A percentile compares a stretch with the other conserved stretches of the same genome.
phyloP scores from a whole-genome alignment of 305 asterid genomes.

The Ilex paraguariensis region DNA sequence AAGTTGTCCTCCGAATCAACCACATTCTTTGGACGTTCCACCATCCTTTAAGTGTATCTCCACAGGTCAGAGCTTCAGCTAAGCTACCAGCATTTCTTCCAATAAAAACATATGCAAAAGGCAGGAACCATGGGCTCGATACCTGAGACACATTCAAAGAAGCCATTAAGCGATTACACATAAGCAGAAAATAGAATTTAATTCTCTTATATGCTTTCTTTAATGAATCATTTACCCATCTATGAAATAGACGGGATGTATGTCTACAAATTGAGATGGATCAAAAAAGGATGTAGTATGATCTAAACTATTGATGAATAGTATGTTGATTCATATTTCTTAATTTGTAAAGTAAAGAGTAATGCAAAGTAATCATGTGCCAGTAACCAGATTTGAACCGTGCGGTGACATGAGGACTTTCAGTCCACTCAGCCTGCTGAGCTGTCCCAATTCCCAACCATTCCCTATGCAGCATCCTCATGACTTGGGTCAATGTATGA shows the following conservation, averaged over 20 bases:
- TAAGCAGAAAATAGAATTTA: neutral
- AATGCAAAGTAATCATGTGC: too few species aligned
- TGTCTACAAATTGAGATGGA: too few species aligned
- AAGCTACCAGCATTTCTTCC: slow-evolving; percentile 35
- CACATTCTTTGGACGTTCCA: slow-evolving; percentile 71
- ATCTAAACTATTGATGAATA: neutral
- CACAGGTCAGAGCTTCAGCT: slow-evolving; percentile 39
- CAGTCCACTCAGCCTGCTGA: too few species aligned
- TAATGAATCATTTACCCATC: neutral
- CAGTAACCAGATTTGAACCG: too few species aligned
- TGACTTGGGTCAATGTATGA: too few species aligned
- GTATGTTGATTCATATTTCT: too few species aligned
- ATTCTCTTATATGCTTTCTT: neutral
- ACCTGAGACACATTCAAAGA: slow-evolving; percentile 22
- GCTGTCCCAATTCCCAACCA: too few species aligned
- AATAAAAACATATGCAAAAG: slow-evolving; percentile 42
- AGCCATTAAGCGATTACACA: neutral
- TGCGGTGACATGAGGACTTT: too few species aligned
- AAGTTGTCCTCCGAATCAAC: slow-evolving; percentile 40
- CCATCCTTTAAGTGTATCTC: slow-evolving; percentile 55
- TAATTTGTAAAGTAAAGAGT: too few species aligned
- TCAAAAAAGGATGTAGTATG: too few species aligned
- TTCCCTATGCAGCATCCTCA: too few species aligned
- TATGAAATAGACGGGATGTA: too few species aligned
- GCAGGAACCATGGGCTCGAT: slow-evolving; percentile 53